Conservation (phyloP, 306 rosid species). For the Trifolium dubium region DNA sequence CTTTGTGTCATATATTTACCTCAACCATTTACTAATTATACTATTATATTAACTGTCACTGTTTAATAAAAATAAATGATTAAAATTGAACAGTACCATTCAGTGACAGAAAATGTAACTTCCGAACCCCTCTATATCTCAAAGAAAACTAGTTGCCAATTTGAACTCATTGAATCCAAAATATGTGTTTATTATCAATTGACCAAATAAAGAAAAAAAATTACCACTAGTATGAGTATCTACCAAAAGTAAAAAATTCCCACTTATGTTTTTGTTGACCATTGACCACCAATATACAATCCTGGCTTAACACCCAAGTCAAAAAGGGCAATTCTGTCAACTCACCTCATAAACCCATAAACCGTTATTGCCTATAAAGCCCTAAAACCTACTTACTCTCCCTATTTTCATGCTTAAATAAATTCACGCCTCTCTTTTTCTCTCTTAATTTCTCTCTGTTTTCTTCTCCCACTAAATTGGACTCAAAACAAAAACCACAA, state of each 20-base stretch:
- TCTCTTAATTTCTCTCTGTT: conserved; percentile 6
- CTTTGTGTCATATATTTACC: too few species aligned
- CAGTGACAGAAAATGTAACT: too few species aligned
- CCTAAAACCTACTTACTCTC: background rate
- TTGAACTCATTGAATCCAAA: too few species aligned
- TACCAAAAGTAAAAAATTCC: background rate
- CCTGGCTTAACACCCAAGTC: background rate
- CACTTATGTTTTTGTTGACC: background rate
- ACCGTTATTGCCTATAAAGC: background rate
- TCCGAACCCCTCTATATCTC: too few species aligned
- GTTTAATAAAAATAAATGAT: too few species aligned
- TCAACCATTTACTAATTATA: too few species aligned
- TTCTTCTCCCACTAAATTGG: conserved; percentile 33
- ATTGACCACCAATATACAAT: background rate
- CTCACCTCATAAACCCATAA: background rate
- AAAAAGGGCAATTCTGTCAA: background rate
- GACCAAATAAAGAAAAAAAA: too few species aligned
- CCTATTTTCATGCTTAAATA: conserved; percentile 17
- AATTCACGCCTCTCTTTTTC: background rate
- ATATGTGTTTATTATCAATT: too few species aligned
- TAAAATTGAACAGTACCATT: too few species aligned
- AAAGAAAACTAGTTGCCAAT: too few species aligned
- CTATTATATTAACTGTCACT: too few species aligned
- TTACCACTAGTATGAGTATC: too few species aligned
- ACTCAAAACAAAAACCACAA: conserved; percentile 29